These are phyloP conservation scores for Filosporella fistucella DNA, from an alignment of 495 filamentous ascomycete genomes.

Conservation along the genomic window DNA sequence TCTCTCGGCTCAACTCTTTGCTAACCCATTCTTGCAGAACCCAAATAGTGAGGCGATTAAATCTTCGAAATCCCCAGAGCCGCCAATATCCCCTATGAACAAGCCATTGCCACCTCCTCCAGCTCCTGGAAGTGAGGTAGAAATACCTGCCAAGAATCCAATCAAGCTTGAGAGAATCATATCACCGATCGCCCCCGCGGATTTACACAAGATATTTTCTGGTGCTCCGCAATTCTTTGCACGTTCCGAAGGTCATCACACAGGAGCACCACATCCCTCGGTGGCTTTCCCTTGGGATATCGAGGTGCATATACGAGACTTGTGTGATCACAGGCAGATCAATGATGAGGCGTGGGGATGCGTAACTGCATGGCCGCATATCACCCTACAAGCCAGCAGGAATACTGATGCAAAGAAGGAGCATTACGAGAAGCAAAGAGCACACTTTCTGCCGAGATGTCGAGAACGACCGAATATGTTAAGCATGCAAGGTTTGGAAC, in stretches of 20 bases:
- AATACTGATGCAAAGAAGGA: slow-evolving; percentile 26
- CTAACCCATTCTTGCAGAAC: background rate
- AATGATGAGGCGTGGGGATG: slow-evolving; percentile 49
- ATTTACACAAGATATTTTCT: slow-evolving; percentile 67
- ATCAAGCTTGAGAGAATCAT: slow-evolving; percentile 49
- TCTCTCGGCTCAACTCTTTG: background rate
- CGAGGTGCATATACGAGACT: slow-evolving; percentile 52
- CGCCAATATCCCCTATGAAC: slow-evolving; percentile 27
- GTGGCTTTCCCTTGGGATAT: slow-evolving; percentile 70
- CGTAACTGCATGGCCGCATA: slow-evolving; percentile 46
- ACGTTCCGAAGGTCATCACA: slow-evolving; percentile 39
- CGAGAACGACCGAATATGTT: slow-evolving; percentile 67
- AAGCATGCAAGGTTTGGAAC: slow-evolving; percentile 65
- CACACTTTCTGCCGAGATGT: slow-evolving; percentile 54
- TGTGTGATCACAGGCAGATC: slow-evolving; percentile 57
- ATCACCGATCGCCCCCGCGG: slow-evolving; percentile 51
- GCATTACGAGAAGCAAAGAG: slow-evolving; percentile 32
- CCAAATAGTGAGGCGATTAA: background rate
- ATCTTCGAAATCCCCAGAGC: slow-evolving; percentile 2
- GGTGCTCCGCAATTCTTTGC: slow-evolving; percentile 73
- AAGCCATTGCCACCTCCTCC: slow-evolving; percentile 50
- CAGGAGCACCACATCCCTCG: slow-evolving; percentile 54
- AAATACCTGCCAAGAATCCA: slow-evolving; percentile 24
- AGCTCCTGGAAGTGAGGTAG: slow-evolving; percentile 22
- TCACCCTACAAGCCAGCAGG: slow-evolving; percentile 21